Evolutionary conservation across 805 yeast genomes (phyloP).

Genomic region (Saturnispora serradocipensis): DNA sequence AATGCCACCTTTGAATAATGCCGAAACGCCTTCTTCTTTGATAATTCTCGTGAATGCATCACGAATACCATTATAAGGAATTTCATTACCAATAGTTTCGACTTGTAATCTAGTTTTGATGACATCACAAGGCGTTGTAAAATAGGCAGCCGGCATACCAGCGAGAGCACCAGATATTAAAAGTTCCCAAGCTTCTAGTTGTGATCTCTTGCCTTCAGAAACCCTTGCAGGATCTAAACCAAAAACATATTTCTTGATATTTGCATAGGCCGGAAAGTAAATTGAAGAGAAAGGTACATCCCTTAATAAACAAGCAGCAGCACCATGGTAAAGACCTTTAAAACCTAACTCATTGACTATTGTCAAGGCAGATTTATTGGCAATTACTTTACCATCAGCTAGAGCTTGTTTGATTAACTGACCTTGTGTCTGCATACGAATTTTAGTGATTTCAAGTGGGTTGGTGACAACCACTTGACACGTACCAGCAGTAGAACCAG

Average conservation of each 20-base stretch:
- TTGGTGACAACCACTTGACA: slow-evolving; percentile 95
- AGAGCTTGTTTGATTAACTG: slow-evolving; percentile 38
- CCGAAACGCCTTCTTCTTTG: slow-evolving; percentile 73
- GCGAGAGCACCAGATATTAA: slow-evolving; percentile 87
- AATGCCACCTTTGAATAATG: slow-evolving; percentile 93
- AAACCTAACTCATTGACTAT: slow-evolving; percentile 75
- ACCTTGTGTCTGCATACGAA: slow-evolving; percentile 90
- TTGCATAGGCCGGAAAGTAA: slow-evolving; percentile 95
- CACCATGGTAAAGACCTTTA: slow-evolving; percentile 84
- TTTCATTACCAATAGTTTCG: slow-evolving; percentile 68
- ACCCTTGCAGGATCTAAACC: slow-evolving; percentile 67
- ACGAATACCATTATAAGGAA: slow-evolving; percentile 62
- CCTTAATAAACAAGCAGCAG: slow-evolving; percentile 80
- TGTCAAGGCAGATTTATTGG: slow-evolving; percentile 51
- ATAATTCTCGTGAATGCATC: slow-evolving; percentile 71
- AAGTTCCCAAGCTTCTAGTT: slow-evolving; percentile 74
- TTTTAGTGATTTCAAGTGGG: slow-evolving; percentile 92
- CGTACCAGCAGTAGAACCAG: slow-evolving; percentile 94
- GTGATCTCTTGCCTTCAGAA: slow-evolving; percentile 41
- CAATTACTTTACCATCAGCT: slow-evolving; percentile 21
- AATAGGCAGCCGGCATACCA: slow-evolving; percentile 95
- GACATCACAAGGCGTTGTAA: slow-evolving; percentile 96
- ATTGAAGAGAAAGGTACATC: slow-evolving; percentile 97
- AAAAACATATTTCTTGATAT: slow-evolving; percentile 73
- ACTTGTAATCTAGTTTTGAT: slow-evolving; percentile 91